A percentile compares a stretch with the other conserved stretches of the same genome.
phyloP scores from a whole-genome alignment of 352 stramenopile genomes.

The Globisporangium yorkense region DNA sequence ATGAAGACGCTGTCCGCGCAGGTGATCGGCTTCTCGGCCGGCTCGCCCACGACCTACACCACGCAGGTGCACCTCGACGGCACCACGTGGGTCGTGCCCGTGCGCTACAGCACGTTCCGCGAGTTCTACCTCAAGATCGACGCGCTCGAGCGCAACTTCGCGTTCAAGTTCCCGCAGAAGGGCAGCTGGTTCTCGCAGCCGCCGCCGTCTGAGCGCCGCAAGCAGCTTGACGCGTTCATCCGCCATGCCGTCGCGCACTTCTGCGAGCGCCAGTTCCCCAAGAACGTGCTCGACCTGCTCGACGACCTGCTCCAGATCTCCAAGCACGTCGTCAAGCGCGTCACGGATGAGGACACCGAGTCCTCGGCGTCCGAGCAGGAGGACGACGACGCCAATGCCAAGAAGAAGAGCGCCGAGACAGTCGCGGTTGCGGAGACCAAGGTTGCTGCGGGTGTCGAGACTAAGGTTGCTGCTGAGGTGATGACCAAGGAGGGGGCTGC shows the following conservation, averaged over 20 bases:
- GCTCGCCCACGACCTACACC: slow-evolving; percentile 35
- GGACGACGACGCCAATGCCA: slow-evolving; percentile 1
- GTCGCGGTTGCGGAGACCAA: not conserved
- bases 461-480: not conserved
- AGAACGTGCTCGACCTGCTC: slow-evolving; percentile 36
- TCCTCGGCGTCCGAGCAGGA: slow-evolving; percentile 12
- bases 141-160: slow-evolving; percentile 41
- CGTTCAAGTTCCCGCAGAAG: slow-evolving; percentile 59
- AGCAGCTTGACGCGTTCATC: slow-evolving; percentile 62
- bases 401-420: slow-evolving; percentile 7
- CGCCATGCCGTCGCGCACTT: slow-evolving; percentile 47
- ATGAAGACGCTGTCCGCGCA: slow-evolving; percentile 30
- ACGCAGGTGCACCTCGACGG: slow-evolving; percentile 41
- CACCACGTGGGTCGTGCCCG: slow-evolving; percentile 32
- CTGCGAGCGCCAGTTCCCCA: slow-evolving; percentile 29
- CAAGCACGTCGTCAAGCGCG: slow-evolving; percentile 22
- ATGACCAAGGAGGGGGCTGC: not conserved
- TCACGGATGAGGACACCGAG: slow-evolving; percentile 11
- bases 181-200: slow-evolving; percentile 56
- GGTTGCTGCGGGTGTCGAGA: slow-evolving; percentile 2
- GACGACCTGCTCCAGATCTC: slow-evolving; percentile 52
- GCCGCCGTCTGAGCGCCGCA: slow-evolving; percentile 42
- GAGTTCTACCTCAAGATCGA: slow-evolving; percentile 48
- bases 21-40: slow-evolving; percentile 37
- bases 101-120: slow-evolving; percentile 67